phyloP scores from a whole-genome alignment of 192 early-diverging fungal species.

The Jimgerdemannia flammicorona region DNA sequence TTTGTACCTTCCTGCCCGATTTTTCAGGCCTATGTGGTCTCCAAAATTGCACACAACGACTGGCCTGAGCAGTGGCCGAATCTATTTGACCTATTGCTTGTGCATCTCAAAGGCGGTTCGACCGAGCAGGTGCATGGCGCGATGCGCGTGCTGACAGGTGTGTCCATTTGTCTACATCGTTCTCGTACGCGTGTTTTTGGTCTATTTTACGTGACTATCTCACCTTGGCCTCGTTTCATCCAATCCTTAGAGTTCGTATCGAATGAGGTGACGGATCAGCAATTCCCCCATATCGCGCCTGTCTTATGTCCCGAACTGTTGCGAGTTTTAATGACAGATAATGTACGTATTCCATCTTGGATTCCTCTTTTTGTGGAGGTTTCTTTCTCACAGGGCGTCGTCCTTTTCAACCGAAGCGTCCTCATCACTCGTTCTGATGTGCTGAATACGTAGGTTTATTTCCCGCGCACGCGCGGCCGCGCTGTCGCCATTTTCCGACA shows the following conservation, averaged over 20 bases:
- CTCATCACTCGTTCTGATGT: background rate
- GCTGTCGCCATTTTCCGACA: constrained; percentile 81
- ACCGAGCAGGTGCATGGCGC: constrained; percentile 80
- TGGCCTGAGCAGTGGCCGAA: constrained; percentile 94
- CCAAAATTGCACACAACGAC: constrained; percentile 88
- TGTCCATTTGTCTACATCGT: background rate
- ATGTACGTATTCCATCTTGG: constrained; percentile 24
- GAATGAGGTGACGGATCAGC: constrained; percentile 83
- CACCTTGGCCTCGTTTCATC: background rate
- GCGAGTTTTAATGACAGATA: constrained; percentile 65
- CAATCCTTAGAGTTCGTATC: constrained; percentile 67
- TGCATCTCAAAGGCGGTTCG: constrained; percentile 56
- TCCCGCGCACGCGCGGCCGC: constrained; percentile 63
- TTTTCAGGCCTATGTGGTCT: constrained; percentile 72
- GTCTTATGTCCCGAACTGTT: constrained; percentile 80
- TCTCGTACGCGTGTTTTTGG: background rate
- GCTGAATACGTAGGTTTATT: constrained; percentile 42
- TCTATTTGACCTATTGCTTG: constrained; percentile 74
- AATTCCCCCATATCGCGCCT: constrained; percentile 79
- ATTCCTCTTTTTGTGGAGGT: background rate
- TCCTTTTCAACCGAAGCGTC: too few species aligned
- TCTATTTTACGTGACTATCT: constrained; percentile 11
- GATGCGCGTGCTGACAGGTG: constrained; percentile 74
- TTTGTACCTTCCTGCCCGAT: background rate
- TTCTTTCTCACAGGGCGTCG: too few species aligned